Conservation (phyloP, 192 early-diverging fungal genomes). For the Backusella circina region DNA sequence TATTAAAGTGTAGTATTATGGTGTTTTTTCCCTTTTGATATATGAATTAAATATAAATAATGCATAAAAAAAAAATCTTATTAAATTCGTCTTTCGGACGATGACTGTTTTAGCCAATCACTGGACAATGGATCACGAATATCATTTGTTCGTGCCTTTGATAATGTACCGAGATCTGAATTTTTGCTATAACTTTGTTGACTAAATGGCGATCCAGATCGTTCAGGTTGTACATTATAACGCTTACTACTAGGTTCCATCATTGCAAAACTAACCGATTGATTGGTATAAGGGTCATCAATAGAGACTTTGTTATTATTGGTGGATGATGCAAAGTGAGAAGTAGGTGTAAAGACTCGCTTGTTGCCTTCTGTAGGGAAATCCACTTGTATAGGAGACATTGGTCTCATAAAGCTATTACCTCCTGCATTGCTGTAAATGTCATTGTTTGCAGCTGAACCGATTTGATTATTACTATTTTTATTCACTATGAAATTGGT, state of each 20-base stretch:
- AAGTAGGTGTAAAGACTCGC: background rate
- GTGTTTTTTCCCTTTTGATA: background rate
- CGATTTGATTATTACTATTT: background rate
- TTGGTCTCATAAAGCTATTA: conserved; percentile 1
- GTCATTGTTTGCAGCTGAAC: background rate
- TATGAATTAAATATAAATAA: background rate
- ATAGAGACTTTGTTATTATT: background rate
- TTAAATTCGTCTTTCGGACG: conserved; percentile 7
- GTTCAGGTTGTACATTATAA: background rate
- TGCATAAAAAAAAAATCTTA: background rate
- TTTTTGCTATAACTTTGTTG: background rate
- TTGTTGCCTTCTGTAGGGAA: background rate
- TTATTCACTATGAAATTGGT: conserved; percentile 10
- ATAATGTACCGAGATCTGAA: background rate
- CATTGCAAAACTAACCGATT: conserved; percentile 6
- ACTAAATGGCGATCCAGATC: background rate
- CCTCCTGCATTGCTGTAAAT: background rate
- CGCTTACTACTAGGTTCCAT: background rate
- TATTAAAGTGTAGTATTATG: background rate
- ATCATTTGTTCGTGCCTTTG: background rate
- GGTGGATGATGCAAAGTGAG: background rate
- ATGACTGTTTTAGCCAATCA: conserved; percentile 11
- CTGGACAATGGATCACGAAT: background rate
- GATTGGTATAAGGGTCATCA: conserved; percentile 5
- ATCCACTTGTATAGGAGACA: background rate